These are phyloP conservation scores for Alternaria viburni DNA, from an alignment of 2,329 filamentous ascomycete genomes.

Conservation along the genomic window DNA sequence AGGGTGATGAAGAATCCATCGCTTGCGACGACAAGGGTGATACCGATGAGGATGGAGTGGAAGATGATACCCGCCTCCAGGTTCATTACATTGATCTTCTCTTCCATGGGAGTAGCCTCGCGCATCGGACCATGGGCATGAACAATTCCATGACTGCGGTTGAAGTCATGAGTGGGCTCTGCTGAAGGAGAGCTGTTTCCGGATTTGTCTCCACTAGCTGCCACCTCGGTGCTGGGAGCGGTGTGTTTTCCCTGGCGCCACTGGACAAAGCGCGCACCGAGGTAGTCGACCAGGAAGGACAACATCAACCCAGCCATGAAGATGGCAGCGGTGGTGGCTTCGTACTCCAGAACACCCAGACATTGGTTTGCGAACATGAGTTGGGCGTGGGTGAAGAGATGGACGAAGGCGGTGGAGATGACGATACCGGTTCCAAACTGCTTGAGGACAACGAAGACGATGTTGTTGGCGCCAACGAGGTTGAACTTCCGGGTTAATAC, in stretches of 20 bases:
- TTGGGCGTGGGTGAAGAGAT: conserved; percentile 75
- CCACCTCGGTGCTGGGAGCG: conserved; percentile 20
- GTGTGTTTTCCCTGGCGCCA: conserved; percentile 37
- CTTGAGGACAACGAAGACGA: conserved; percentile 69
- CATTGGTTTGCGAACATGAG: conserved; percentile 77
- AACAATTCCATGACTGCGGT: conserved; percentile 17
- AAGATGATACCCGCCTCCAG: conserved; percentile 78
- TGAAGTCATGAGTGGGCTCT: conserved; percentile 20
- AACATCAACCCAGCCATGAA: conserved; percentile 77
- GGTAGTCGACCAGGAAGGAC: conserved; percentile 74
- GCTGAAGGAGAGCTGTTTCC: conserved; percentile 9
- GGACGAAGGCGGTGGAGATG: conserved; percentile 71
- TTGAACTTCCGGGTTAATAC: conserved; percentile 68
- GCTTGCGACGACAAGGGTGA: conserved; percentile 63
- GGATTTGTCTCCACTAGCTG: conserved; percentile 19
- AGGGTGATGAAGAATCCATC: conserved; percentile 60
- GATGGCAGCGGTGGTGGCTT: conserved; percentile 72
- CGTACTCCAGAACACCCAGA: conserved; percentile 69
- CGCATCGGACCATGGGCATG: conserved; percentile 32
- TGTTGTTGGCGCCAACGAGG: conserved; percentile 54
- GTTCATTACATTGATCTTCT: conserved; percentile 68
- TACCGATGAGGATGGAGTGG: conserved; percentile 71
- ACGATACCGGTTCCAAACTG: conserved; percentile 77
- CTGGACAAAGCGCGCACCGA: conserved; percentile 65
- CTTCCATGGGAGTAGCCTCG: conserved; percentile 28